Conservation (phyloP, 2,329 filamentous ascomycete genomes). For the Microcyclospora pomicola region DNA sequence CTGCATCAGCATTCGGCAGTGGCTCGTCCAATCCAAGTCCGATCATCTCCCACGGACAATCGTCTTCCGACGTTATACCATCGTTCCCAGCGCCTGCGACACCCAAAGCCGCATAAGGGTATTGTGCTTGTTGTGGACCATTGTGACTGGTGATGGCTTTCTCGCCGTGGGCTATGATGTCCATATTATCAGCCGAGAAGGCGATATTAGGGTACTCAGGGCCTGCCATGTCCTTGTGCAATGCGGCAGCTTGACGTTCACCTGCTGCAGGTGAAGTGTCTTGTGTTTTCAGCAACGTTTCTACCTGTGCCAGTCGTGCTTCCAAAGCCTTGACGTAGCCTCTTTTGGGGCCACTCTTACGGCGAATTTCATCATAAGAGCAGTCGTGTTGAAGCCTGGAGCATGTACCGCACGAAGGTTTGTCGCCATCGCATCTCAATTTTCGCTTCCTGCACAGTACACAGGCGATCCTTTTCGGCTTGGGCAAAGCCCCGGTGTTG, state of each 20-base stretch:
- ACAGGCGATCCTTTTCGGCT: slow-evolving; percentile 78
- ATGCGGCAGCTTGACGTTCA: background rate
- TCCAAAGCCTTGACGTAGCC: slow-evolving; percentile 92
- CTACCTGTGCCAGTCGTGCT: slow-evolving; percentile 74
- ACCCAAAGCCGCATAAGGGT: slow-evolving; percentile 3
- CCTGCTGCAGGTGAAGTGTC: slow-evolving; percentile 11
- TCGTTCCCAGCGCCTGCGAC: slow-evolving; percentile 3
- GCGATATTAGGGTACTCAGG: slow-evolving; percentile 9
- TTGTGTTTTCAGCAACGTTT: slow-evolving; percentile 74
- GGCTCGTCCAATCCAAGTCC: slow-evolving; percentile 69
- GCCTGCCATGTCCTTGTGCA: background rate
- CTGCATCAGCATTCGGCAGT: slow-evolving; percentile 61
- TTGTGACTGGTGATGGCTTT: slow-evolving; percentile 3
- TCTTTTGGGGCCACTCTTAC: slow-evolving; percentile 87
- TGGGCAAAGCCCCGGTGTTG: slow-evolving; percentile 22
- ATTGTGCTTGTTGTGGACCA: slow-evolving; percentile 3
- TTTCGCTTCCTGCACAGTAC: slow-evolving; percentile 89
- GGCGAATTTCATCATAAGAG: slow-evolving; percentile 80
- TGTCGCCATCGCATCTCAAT: slow-evolving; percentile 72
- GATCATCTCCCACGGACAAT: slow-evolving; percentile 74
- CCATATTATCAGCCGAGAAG: slow-evolving; percentile 4
- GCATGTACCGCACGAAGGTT: slow-evolving; percentile 80
- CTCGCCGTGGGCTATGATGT: slow-evolving; percentile 5
- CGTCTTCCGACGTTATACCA: slow-evolving; percentile 12
- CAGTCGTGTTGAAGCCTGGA: slow-evolving; percentile 74